Evolutionary conservation across 345 rosid species (phyloP).

Genomic region (Pugionium dolabratum): DNA sequence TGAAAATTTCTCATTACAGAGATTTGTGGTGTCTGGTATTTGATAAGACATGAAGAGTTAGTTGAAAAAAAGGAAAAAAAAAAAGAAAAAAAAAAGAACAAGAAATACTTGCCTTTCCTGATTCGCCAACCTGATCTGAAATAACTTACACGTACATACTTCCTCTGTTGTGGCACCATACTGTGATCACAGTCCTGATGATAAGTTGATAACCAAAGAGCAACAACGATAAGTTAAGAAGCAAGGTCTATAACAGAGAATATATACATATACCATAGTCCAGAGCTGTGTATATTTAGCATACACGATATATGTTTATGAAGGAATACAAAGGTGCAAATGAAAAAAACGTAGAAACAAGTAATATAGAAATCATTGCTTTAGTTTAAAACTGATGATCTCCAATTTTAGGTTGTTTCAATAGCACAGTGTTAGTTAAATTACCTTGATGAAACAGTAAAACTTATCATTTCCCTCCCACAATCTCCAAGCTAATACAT

Average conservation of each 20-base stretch:
- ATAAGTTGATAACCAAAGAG: constrained; percentile 32
- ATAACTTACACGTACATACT: constrained; percentile 73
- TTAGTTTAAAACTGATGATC: no score
- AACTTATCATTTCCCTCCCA: constrained; percentile 84
- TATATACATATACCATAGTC: neutral
- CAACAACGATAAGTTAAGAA: neutral
- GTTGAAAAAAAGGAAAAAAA: neutral
- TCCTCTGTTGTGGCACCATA: constrained; percentile 61
- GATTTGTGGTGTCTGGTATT: constrained; percentile 1
- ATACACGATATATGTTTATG: no score
- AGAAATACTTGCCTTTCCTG: constrained; percentile 60
- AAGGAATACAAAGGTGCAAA: no score
- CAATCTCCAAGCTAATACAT: constrained; percentile 78
- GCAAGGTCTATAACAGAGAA: neutral
- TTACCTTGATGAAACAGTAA: constrained; percentile 88
- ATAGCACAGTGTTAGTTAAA: neutral
- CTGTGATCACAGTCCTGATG: constrained; percentile 79
- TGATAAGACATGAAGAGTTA: neutral
- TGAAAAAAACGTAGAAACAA: no score
- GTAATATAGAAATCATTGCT: no score
- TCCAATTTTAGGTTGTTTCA: neutral
- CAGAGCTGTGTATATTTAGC: neutral
- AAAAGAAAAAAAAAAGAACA: neutral
- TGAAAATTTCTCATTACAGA: neutral
- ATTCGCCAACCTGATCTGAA: constrained; percentile 98